phyloP scores from a whole-genome alignment of 768 basidiomycete genomes.

The Leccinum rimulosum region DNA sequence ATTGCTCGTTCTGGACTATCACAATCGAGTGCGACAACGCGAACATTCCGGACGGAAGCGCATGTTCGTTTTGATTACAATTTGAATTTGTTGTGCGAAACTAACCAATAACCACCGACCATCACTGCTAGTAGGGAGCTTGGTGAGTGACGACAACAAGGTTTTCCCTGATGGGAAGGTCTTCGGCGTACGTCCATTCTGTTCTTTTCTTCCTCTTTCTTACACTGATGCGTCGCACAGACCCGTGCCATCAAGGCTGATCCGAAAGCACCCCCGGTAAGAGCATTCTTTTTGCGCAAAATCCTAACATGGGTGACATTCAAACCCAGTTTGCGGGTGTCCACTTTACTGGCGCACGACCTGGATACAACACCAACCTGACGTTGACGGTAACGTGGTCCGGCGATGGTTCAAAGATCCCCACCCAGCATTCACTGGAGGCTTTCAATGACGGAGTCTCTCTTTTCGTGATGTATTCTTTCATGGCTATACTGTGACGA shows the following conservation, averaged over 20 bases:
- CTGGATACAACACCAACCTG: background rate
- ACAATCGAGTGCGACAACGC: constrained; percentile 8
- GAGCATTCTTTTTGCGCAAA: background rate
- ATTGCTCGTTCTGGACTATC: constrained; percentile 8
- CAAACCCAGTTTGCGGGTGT: background rate
- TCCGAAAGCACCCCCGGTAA: background rate
- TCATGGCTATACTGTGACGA: background rate
- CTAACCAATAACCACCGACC: background rate
- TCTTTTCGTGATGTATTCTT: background rate
- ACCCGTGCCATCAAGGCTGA: background rate
- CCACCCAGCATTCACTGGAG: background rate
- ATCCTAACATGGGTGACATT: background rate
- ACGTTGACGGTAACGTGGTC: background rate
- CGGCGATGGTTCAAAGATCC: background rate
- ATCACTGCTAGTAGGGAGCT: constrained; percentile 2
- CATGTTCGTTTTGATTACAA: background rate
- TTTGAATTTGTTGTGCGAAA: background rate
- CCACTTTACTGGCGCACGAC: constrained; percentile 1
- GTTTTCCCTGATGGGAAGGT: constrained; percentile 6
- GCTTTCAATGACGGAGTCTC: background rate
- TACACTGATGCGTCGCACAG: background rate
- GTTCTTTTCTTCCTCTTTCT: background rate
- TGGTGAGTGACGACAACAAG: constrained; percentile 1
- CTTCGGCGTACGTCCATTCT: constrained; percentile 1
- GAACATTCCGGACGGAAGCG: background rate